Base-by-base conservation (phyloP, 495 filamentous ascomycete species). In the Aspergillus ellipticus region DNA sequence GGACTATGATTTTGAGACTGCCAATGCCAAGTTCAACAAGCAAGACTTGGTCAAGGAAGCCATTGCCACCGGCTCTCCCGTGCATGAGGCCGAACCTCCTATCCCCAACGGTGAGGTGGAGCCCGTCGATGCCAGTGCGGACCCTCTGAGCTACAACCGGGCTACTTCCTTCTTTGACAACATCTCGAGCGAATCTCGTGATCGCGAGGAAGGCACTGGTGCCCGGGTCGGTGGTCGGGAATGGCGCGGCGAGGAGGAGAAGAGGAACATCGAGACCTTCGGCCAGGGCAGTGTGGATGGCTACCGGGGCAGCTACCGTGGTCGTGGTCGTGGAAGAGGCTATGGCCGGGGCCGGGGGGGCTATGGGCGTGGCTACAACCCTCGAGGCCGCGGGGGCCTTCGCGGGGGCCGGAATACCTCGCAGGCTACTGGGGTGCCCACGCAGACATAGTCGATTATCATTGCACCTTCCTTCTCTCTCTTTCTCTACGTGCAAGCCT, bases 1-100 rank as follows among this genome's bases (percentile, higher is more conserved):
- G 2, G 94, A 97, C 63, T 99, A 90, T 66, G 95, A 99, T 66
- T 99, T 99, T 68, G 85, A 87, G 59, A 84, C 84, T 8, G 82
- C 93, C 46, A 99, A 99, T 65, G 92, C 91, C 15, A 96, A 96
- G 69, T 97, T 99, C 77, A 97, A 95, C 78, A 99, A 99, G 74
- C 86, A 96, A 62, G 92, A 96, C 63, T 72, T 97, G 29, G 88
- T 89, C 16, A 96, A 96, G 73, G 91, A 96, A 67, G 92, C 90
- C 6, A 89, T 92, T 69, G 87, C 89, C 22, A 81, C 78, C 43
- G 88, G 89, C 10, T 85, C 87, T 10, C 87, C 90, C 3, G 59
- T 85, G n/a, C 70, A 66, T 6, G 88, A 89, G 42, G 74, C 70
- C 8, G 72, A 75, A 20, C 60, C 66, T 13, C 63, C 67, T n/a